Base-by-base conservation (phyloP, 345 rosid species). In the Eucalyptus victrix region DNA sequence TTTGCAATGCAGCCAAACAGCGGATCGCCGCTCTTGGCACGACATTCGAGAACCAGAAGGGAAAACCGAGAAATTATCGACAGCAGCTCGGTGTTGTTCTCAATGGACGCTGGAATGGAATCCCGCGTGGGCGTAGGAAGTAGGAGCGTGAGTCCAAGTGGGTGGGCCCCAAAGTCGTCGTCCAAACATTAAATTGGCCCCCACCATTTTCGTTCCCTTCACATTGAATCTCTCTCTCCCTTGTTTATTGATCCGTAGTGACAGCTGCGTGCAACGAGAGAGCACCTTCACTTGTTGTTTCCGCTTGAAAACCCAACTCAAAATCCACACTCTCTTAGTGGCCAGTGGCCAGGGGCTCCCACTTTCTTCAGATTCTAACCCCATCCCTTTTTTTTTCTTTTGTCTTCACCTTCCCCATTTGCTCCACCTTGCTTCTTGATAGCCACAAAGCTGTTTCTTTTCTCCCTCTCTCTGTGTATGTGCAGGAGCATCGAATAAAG, bases 401-500 rank as follows among this genome's bases (percentile, higher is more conserved):
- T 53, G 58, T 53, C 87, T 90, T 91, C 58, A 89, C 89, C 17
- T 87, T 67, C 86, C 80, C 88, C 89, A 89, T 89, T 86, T 45
- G 54, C 88, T 13, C 87, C 18, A 2, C 89, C 47, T 54, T 50
- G 30, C 67, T 88, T 50, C 49, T 34, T 45, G 24, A 49, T 19
- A 19, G 58, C 44, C 50, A 40, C 51, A 86, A 86, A 86, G 88
- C 47, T 34, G n/a, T 76, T 56, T 88, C 88, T 85, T 92, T n/a
- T 92, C 69, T 88, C 87, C 40, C 60, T 69, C 47, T 40, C 81
- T 72, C 81, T 21, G 28, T 72, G 5, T 37, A 11, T 21, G 30
- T 40, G 16, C 47, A 40, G 90, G 91, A 91, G 92, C 90, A 88
- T 89, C 88, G 90, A 93, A 93, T 94, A 94, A 92, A 95, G 93